A percentile compares a stretch with the other conserved stretches of the same genome.
Evolutionary conservation across 1,139 yeast species (phyloP).

Genomic region (Diutina siamensis): DNA sequence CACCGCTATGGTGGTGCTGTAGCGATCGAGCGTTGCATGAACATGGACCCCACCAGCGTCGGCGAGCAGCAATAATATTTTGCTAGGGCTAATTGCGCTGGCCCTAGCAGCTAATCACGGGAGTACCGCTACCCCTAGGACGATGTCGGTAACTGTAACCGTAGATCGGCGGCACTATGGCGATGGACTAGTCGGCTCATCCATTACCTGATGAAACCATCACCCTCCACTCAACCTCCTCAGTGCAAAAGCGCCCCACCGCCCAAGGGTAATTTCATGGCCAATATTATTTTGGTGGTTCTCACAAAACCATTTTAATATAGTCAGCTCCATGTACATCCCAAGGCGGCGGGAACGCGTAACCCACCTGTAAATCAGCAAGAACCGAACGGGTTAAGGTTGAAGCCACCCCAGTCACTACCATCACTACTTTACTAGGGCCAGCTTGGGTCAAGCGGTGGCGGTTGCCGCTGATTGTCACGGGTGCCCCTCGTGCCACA

Average conservation of each 20-base stretch:
- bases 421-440: neutral
- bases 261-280: no score
- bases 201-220: neutral
- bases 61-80: neutral
- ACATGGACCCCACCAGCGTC: neutral
- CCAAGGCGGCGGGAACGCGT: neutral
- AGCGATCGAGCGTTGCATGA: neutral
- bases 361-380: neutral
- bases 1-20: no score
- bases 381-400: neutral
- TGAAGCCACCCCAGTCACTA: neutral
- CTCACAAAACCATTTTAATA: no score
- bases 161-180: neutral
- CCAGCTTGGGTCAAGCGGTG: no score
- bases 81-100: no score
- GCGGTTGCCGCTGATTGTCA: no score
- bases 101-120: no score
- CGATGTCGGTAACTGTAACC: no score
- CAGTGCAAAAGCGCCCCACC: neutral
- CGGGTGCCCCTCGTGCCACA: neutral
- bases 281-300: neutral
- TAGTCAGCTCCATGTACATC: neutral
- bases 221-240: neutral
- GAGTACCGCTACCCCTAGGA: no score
- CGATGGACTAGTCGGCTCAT: neutral